A percentile compares a stretch with the other conserved stretches of the same genome.
These are phyloP conservation scores for Lactarius deliciosus DNA, from an alignment of 768 basidiomycete genomes.

Conservation along the genomic window DNA sequence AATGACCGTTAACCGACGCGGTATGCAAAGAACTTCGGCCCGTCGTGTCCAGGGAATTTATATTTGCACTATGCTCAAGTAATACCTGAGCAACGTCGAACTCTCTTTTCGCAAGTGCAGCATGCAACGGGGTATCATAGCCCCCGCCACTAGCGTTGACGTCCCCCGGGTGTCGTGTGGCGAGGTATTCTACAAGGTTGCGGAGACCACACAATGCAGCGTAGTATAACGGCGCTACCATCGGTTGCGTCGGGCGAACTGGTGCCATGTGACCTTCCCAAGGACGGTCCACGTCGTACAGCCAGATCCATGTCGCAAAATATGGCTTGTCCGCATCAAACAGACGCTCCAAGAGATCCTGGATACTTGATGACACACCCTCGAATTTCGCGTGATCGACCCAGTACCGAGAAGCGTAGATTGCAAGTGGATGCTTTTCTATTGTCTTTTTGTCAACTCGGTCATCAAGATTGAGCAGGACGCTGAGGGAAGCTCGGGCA, in stretches of 20 bases:
- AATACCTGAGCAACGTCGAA: background rate
- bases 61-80: background rate
- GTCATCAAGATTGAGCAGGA: constrained; percentile 1
- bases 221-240: background rate
- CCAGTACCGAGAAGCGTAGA: constrained; percentile 8
- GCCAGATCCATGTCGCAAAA: constrained; percentile 9
- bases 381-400: background rate
- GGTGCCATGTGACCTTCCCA: background rate
- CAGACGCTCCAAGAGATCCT: background rate
- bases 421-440: background rate
- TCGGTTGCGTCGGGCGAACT: background rate
- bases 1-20: background rate
- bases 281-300: background rate
- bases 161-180: background rate
- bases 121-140: background rate
- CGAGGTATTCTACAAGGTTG: background rate
- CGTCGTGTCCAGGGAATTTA: background rate
- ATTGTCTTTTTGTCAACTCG: background rate
- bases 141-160: background rate
- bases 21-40: background rate
- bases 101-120: background rate
- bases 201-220: constrained; percentile 3
- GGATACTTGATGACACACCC: background rate
- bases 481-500: background rate
- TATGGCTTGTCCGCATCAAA: background rate